Evolutionary conservation across 148 eudicot species (phyloP).

Genomic region (Polygonum aviculare): DNA sequence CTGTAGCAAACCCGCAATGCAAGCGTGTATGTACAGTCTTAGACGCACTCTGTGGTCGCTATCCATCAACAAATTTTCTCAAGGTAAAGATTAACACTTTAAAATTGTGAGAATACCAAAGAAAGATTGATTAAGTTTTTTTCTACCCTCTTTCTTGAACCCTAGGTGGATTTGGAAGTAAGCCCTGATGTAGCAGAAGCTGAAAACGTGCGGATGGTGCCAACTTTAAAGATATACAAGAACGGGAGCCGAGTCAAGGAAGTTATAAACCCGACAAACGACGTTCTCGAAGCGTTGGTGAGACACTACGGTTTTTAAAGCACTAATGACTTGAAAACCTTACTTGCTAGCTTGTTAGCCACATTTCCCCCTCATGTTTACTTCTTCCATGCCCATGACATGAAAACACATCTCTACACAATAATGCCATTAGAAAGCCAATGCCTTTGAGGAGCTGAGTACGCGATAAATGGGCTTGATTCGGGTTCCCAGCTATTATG

Average conservation of each 20-base stretch:
- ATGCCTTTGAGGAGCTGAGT: constrained; percentile 19
- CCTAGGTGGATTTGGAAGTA: constrained; percentile 72
- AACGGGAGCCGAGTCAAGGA: constrained; percentile 68
- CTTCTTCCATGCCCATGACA: constrained; percentile 25
- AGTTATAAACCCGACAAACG: constrained; percentile 61
- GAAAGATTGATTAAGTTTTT: neutral
- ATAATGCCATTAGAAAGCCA: constrained; percentile 26
- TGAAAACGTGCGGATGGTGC: constrained; percentile 61
- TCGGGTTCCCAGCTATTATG: constrained; percentile 16
- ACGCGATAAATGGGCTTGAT: constrained; percentile 28
- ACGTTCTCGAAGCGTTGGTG: constrained; percentile 76
- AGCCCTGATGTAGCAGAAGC: constrained; percentile 42
- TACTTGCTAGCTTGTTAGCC: constrained; percentile 10
- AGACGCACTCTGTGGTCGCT: constrained; percentile 46
- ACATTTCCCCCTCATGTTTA: constrained; percentile 11
- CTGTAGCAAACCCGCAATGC: constrained; percentile 38
- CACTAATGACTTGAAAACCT: neutral
- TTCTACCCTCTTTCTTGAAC: neutral
- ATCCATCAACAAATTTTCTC: constrained; percentile 68
- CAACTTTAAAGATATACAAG: constrained; percentile 82
- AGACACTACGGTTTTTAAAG: constrained; percentile 67
- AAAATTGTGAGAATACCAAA: neutral
- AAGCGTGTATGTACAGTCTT: constrained; percentile 48
- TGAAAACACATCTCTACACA: constrained; percentile 25
- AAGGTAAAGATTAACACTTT: constrained; percentile 29